phyloP scores from a whole-genome alignment of 106 monocot genomes.

The Xerophyta viscosa region DNA sequence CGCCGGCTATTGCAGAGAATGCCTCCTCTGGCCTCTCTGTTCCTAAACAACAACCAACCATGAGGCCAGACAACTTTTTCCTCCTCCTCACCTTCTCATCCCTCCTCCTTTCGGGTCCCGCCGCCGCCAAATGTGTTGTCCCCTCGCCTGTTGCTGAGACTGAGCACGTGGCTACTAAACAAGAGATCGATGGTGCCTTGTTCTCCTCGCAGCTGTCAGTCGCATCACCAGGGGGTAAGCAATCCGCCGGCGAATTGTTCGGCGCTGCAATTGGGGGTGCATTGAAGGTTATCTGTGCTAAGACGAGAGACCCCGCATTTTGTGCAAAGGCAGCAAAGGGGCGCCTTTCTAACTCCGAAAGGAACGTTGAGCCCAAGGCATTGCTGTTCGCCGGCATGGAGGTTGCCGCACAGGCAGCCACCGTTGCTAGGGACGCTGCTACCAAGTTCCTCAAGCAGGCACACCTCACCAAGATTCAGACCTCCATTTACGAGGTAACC shows the following conservation, averaged over 20 bases:
- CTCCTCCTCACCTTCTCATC: neutral
- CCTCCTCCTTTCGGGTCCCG: neutral
- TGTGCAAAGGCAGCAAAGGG: neutral
- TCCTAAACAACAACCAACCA: neutral
- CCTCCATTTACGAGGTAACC: neutral
- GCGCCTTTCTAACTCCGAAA: too few species aligned
- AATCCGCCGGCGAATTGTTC: neutral
- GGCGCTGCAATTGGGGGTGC: neutral
- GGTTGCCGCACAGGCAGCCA: neutral
- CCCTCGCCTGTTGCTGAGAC: too few species aligned
- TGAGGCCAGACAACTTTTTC: conserved; percentile 5
- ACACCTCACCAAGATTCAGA: neutral
- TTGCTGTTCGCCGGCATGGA: neutral
- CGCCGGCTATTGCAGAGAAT: neutral
- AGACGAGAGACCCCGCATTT: neutral
- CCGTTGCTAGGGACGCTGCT: neutral
- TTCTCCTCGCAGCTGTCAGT: neutral
- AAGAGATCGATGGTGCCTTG: neutral
- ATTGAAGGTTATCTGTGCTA: too few species aligned
- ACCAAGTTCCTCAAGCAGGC: neutral
- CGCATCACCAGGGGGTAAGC: too few species aligned
- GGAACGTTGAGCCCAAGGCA: neutral
- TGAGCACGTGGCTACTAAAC: too few species aligned
- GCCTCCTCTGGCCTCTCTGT: conserved; percentile 3
- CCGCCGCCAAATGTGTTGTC: neutral